phyloP scores from a whole-genome alignment of 192 early-diverging fungal species.

The Backusella liffmaniae region DNA sequence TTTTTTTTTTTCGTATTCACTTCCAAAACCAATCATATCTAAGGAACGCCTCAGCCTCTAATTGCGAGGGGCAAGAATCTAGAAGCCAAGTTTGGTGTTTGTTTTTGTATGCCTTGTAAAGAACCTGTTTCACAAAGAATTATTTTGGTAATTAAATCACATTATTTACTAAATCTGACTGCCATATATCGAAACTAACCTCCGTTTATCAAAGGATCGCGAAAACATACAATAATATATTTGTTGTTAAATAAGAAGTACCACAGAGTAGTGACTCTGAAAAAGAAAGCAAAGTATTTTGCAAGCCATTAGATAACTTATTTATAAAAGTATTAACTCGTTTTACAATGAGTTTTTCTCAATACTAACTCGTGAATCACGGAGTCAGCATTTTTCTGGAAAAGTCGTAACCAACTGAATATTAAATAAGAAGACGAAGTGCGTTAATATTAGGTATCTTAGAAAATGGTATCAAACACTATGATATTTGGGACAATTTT shows the following conservation, averaged over 20 bases:
- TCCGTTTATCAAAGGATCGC: neutral
- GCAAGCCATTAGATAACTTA: neutral
- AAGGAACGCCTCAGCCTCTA: neutral
- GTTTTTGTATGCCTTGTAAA: neutral
- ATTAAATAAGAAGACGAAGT: neutral
- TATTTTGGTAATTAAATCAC: constrained; percentile 6
- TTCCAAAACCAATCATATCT: neutral
- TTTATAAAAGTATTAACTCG: neutral
- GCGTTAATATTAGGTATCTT: neutral
- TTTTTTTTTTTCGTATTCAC: neutral
- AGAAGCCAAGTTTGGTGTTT: neutral
- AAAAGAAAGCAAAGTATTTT: neutral
- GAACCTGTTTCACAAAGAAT: constrained; percentile 1
- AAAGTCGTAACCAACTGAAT: neutral
- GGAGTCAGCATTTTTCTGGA: neutral
- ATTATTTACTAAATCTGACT: neutral
- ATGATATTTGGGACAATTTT: neutral
- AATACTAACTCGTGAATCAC: neutral
- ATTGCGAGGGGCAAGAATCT: neutral
- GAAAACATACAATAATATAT: neutral
- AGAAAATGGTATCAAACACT: neutral
- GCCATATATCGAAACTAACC: neutral
- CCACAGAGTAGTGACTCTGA: neutral
- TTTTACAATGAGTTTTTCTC: neutral
- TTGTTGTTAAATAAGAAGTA: neutral